Conservation (phyloP, 176 grass and related monocot genomes). For the Eleusine coracana region DNA sequence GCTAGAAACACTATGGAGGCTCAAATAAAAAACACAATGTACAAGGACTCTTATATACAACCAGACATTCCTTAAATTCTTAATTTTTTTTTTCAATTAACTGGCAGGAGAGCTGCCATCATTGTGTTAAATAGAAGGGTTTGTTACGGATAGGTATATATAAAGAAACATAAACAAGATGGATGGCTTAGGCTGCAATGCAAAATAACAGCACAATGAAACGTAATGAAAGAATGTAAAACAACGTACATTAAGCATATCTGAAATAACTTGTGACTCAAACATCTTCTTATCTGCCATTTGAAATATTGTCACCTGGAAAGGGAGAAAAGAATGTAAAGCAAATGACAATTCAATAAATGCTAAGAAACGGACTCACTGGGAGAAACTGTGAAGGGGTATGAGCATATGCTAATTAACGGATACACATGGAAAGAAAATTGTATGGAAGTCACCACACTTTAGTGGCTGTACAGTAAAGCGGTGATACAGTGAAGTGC, state of each 20-base stretch:
- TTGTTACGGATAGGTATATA: background rate
- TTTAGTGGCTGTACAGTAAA: background rate
- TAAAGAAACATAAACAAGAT: background rate
- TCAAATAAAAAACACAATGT: background rate
- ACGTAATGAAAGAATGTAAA: constrained; percentile 21
- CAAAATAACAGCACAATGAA: constrained; percentile 26
- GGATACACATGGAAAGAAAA: background rate
- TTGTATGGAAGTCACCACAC: constrained; percentile 2
- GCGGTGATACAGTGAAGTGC: constrained; percentile 1
- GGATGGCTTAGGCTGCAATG: background rate
- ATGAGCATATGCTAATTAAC: background rate
- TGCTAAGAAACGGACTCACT: background rate
- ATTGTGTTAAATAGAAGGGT: no score
- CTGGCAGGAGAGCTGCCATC: no score
- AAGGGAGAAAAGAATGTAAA: constrained; percentile 17
- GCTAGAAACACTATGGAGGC: background rate
- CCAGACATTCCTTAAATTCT: background rate
- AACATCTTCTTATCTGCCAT: constrained; percentile 5
- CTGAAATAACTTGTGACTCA: constrained; percentile 13
- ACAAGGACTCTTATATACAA: background rate
- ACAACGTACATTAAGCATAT: constrained; percentile 3
- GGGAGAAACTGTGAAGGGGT: background rate
- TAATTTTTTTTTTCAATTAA: background rate
- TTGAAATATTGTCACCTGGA: background rate
- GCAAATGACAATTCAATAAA: background rate